Conservation (phyloP, 1,284 basidiomycete species). For the Pseudozyma pruni region DNA sequence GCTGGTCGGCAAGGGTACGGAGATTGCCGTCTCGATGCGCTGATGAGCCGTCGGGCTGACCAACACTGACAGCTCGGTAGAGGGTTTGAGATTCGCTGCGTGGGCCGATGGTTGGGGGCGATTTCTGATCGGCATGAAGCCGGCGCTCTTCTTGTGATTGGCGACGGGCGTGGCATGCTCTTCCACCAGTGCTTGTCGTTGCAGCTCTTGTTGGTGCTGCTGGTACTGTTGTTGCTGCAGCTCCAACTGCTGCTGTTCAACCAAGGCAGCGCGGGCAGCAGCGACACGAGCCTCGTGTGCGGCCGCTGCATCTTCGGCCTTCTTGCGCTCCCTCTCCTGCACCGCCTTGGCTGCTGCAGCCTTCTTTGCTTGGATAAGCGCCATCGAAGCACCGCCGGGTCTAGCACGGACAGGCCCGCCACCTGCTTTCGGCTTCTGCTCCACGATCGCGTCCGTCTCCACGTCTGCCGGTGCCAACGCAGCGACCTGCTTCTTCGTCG, state of each 20-base stretch:
- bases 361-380: conserved; percentile 63
- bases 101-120: conserved; percentile 2
- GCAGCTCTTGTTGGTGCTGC: conserved; percentile 1
- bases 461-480: conserved; percentile 70
- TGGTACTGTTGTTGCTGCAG: conserved; percentile 15
- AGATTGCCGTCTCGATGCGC: conserved; percentile 31
- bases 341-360: conserved; percentile 55
- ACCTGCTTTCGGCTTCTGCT: conserved; percentile 24
- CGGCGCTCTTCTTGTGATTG: conserved; percentile 13
- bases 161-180: conserved; percentile 32
- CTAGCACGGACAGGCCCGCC: conserved; percentile 23
- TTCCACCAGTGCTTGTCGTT: conserved; percentile 5
- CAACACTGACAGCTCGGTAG: conserved; percentile 24
- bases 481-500: conserved; percentile 83
- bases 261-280: conserved; percentile 21
- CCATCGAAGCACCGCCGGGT: conserved; percentile 53
- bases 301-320: conserved; percentile 43
- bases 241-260: conserved; percentile 13
- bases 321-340: conserved; percentile 46
- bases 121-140: conserved; percentile 39
- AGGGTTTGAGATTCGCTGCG: conserved; percentile 8
- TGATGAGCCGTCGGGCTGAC: conserved; percentile 36
- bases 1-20: conserved; percentile 39
- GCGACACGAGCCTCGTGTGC: conserved; percentile 41
- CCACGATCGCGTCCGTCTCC: conserved; percentile 22